These are phyloP conservation scores for Panicum virgatum DNA, from an alignment of 202 grass and related monocot genomes.

Conservation along the genomic window DNA sequence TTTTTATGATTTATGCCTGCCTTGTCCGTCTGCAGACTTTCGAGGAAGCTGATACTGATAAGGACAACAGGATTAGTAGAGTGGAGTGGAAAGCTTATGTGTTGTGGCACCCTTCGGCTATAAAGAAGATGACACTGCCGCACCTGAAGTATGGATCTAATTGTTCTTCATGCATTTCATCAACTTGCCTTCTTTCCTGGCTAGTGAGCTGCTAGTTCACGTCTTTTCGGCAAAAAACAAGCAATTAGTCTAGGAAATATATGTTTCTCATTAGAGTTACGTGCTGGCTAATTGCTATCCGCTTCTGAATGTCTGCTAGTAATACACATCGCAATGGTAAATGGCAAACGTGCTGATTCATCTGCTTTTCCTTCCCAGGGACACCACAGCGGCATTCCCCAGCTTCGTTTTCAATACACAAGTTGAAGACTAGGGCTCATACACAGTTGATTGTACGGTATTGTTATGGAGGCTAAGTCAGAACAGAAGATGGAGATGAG, in stretches of 20 bases:
- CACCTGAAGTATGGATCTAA: constrained; percentile 45
- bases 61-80: constrained; percentile 53
- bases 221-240: not conserved
- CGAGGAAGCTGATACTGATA: constrained; percentile 55
- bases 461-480: not conserved
- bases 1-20: not conserved
- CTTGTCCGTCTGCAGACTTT: constrained; percentile 48
- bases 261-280: not conserved
- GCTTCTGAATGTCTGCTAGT: not conserved
- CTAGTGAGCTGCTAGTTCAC: not conserved
- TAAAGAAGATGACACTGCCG: constrained; percentile 66
- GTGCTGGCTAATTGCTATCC: not conserved
- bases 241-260: not conserved
- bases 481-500: not conserved
- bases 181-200: constrained; percentile 5
- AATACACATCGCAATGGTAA: not conserved
- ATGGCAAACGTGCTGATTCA: not conserved
- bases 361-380: constrained; percentile 33
- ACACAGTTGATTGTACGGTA: not conserved
- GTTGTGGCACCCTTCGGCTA: constrained; percentile 47
- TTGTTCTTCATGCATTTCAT: constrained; percentile 16
- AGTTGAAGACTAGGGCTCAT: constrained; percentile 39
- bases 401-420: constrained; percentile 61
- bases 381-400: constrained; percentile 51
- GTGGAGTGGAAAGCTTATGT: constrained; percentile 59